phyloP scores from a whole-genome alignment of 305 asterid species.

The Lippia alba region DNA sequence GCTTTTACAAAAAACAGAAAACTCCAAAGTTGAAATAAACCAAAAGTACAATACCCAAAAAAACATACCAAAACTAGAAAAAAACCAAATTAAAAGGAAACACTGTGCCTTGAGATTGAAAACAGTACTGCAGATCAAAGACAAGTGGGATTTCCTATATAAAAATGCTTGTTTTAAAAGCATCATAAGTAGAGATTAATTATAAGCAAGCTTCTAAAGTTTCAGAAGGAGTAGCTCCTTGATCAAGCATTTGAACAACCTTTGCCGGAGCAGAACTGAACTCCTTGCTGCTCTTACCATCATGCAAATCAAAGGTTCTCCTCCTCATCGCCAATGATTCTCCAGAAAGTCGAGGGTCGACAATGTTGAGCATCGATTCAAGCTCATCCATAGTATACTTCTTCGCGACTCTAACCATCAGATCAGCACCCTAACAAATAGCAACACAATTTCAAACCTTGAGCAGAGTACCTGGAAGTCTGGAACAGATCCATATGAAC shows the following conservation, averaged over 20 bases:
- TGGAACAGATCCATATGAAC: too few species aligned
- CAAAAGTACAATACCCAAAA: too few species aligned
- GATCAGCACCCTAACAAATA: constrained; percentile 61
- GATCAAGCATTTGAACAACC: constrained; percentile 58
- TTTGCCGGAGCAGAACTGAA: constrained; percentile 63
- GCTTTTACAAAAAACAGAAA: too few species aligned
- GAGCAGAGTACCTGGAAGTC: too few species aligned
- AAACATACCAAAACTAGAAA: too few species aligned
- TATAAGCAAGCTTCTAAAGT: constrained; percentile 36
- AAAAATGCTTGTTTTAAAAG: too few species aligned
- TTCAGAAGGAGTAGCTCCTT: constrained; percentile 40
- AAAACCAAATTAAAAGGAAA: not conserved
- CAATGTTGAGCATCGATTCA: constrained; percentile 79
- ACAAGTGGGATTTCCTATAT: too few species aligned
- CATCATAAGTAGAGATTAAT: not conserved
- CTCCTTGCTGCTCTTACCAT: constrained; percentile 51
- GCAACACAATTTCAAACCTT: too few species aligned
- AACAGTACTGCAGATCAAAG: too few species aligned
- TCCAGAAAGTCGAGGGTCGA: constrained; percentile 71
- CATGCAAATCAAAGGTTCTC: constrained; percentile 77
- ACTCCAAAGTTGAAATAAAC: too few species aligned
- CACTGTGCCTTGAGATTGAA: not conserved
- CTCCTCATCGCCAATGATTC: constrained; percentile 49
- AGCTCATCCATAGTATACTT: constrained; percentile 72
- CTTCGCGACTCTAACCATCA: constrained; percentile 68